These are phyloP conservation scores for Jacaranda mimosifolia DNA, from an alignment of 257 asterid species.

Conservation along the genomic window DNA sequence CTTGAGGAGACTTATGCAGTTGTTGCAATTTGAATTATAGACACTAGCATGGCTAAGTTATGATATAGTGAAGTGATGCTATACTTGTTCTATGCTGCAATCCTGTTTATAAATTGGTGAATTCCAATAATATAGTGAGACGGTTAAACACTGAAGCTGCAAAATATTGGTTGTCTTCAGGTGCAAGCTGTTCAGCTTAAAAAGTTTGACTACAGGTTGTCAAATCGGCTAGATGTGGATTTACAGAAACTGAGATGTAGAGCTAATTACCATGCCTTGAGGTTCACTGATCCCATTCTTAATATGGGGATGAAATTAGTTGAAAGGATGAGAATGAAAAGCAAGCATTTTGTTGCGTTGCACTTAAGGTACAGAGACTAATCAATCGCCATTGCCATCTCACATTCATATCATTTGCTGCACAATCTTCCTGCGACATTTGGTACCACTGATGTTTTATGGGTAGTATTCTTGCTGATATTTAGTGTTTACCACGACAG, in stretches of 20 bases:
- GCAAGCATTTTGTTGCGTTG: conserved; percentile 67
- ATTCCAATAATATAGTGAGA: not conserved
- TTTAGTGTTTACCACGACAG: conserved; percentile 40
- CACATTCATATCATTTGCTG: not conserved
- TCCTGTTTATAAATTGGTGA: not conserved
- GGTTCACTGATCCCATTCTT: conserved; percentile 66
- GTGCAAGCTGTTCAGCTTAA: conserved; percentile 79
- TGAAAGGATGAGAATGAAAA: conserved; percentile 66
- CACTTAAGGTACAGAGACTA: conserved; percentile 68
- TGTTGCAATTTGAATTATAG: no score
- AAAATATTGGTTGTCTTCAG: conserved; percentile 35
- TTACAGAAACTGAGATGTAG: conserved; percentile 83
- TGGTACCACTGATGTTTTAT: no score
- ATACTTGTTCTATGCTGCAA: not conserved
- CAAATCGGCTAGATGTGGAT: conserved; percentile 58
- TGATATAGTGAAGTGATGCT: no score
- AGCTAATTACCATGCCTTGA: conserved; percentile 79
- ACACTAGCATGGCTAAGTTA: no score
- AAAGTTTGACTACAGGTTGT: conserved; percentile 78
- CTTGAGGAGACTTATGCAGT: not conserved
- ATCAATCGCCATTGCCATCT: not conserved
- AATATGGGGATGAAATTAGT: conserved; percentile 70
- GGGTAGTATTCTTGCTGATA: no score
- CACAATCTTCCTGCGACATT: no score
- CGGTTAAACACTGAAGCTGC: conserved; percentile 22